Evolutionary conservation across 192 early-diverging fungal genomes (phyloP), one percentile per base, ranked within the genome.

Genomic region (Podila minutissima): DNA sequence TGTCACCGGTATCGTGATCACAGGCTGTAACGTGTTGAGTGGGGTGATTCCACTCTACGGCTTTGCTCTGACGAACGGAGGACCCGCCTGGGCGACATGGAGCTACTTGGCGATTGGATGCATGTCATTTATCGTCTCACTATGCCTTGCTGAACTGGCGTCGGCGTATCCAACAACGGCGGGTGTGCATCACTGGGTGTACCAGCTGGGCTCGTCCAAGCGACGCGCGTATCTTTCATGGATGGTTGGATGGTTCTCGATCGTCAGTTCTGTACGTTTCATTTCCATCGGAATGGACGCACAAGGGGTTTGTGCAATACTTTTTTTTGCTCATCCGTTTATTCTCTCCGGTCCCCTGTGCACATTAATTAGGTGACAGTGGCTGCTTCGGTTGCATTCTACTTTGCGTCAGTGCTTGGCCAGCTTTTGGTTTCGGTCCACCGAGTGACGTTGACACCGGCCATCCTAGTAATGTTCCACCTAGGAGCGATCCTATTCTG

Each of bases 61-160:
- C 12, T 33, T 64, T 12, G 49, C 76, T 0, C 58, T 79, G 12
- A 72, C 66, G 11, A 79, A 79, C 37, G 76, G 76, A 22, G 76
- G 76, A 4, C 76, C 76, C 1, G 70, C 70, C 3, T 79, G 76
- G 76, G 70, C 66, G 0, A 79, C 70, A 13, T 79, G 76, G 76
- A 68, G 76, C 26, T 79, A 53, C 63, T 17, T 79, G 13, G 60
- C 20, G 26, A 50, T 79, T 1, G 76, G 76, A 5, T 11, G 62
- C 46, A 79, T 79, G 76, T 79, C 76, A 5, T 55, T 62, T 13
- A 59, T 72, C 5, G 76, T 79, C 31, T 72, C 64, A 4, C 32
- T 79, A 4, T 72, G 76, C 61, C 49, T 79, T 5, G 70, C 70
- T 35, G 76, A 79, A n/a, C 62, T 79, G 19, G 69, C 70, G 9